Percentiles rank a stretch among this genome's conserved stretches.
Evolutionary conservation across 176 grass and related monocot species (phyloP).

Genomic region (Musa beccarii): DNA sequence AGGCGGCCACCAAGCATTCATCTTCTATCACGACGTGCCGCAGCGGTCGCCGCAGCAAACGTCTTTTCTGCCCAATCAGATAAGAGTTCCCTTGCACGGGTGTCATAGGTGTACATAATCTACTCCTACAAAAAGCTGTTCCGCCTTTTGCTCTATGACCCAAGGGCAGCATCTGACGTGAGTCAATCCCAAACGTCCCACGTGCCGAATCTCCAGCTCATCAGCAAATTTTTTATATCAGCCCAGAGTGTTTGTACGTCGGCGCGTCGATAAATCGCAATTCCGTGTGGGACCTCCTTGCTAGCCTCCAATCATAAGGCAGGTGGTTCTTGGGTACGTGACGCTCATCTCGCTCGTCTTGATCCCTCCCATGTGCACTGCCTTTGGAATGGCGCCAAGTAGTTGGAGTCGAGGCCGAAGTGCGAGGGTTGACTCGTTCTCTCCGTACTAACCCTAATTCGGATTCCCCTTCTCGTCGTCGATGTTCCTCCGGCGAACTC

Average conservation of each 20-base stretch:
- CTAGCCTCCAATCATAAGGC: neutral
- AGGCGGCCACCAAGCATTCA: no score
- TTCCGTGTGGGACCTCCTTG: neutral
- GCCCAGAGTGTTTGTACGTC: neutral
- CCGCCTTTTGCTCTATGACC: no score
- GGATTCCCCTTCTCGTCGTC: neutral
- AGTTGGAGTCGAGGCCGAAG: neutral
- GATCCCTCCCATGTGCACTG: neutral
- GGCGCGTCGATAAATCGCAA: neutral
- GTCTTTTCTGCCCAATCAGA: no score
- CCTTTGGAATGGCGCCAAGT: neutral
- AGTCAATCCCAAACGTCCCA: neutral
- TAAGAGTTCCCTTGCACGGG: no score
- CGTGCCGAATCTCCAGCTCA: neutral
- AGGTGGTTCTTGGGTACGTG: no score
- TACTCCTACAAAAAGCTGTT: no score
- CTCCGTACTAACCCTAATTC: neutral
- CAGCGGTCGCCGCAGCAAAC: no score
- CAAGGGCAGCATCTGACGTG: no score
- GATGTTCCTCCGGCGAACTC: slow-evolving; percentile 25
- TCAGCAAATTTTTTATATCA: neutral
- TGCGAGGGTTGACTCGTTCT: neutral
- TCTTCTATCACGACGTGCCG: no score
- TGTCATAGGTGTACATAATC: no score
- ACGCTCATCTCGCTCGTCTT: no score